phyloP scores from a whole-genome alignment of 2,329 filamentous ascomycete species.

The Beauveria medogensis region DNA sequence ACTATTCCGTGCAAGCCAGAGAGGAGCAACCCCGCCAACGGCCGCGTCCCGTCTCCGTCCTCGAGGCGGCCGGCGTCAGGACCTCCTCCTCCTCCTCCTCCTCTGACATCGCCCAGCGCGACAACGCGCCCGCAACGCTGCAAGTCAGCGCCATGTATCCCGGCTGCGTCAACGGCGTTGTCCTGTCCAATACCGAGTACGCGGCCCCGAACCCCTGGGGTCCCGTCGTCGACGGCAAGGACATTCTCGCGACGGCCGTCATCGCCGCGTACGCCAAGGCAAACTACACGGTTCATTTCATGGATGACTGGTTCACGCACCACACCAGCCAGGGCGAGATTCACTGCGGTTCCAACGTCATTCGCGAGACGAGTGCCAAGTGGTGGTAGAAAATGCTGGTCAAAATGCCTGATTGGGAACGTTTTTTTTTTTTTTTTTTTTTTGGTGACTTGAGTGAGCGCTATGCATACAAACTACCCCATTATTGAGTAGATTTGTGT shows the following conservation, averaged over 20 bases:
- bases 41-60: background rate
- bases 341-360: slow-evolving; percentile 4
- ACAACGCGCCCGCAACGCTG: too few species aligned
- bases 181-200: slow-evolving; percentile 12
- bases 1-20: background rate
- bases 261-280: background rate
- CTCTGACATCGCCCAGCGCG: background rate
- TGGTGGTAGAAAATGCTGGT: background rate
- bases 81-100: too few species aligned
- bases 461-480: background rate
- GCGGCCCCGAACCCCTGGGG: slow-evolving; percentile 6
- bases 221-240: background rate
- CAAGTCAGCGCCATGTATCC: slow-evolving; percentile 10
- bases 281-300: background rate
- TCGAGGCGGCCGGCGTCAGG: background rate
- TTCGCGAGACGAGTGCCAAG: background rate
- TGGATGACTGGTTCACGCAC: slow-evolving; percentile 9
- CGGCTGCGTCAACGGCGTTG: slow-evolving; percentile 18
- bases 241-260: background rate
- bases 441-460: background rate
- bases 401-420: background rate
- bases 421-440: too few species aligned
- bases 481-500: background rate
- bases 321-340: background rate
- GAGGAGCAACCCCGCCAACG: background rate